A percentile compares a stretch with the other conserved stretches of the same genome.
These are phyloP conservation scores for Cladosporium sp. DNA, from an alignment of 2,329 filamentous ascomycete species.

Conservation along the genomic window DNA sequence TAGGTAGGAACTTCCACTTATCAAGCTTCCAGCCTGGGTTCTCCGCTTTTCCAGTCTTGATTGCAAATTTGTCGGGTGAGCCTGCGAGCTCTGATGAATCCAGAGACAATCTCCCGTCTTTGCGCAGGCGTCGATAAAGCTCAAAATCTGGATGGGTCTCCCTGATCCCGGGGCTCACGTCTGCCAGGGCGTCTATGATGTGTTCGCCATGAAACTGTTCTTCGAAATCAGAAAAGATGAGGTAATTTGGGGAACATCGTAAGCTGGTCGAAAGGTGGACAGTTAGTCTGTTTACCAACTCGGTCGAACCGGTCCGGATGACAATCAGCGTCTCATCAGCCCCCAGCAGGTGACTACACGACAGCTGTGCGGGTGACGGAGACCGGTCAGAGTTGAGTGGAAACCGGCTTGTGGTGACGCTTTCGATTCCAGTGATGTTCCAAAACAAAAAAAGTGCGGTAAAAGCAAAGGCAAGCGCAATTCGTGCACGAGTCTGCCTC, in stretches of 20 bases:
- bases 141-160: constrained; percentile 30
- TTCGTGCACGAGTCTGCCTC: too few relatives aligned
- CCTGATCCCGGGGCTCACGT: constrained; percentile 27
- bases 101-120: constrained; percentile 29
- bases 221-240: constrained; percentile 57
- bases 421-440: too few relatives aligned
- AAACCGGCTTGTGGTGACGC: too few relatives aligned
- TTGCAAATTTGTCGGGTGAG: background rate
- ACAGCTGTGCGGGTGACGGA: too few relatives aligned
- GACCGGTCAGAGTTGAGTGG: too few relatives aligned
- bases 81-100: constrained; percentile 23
- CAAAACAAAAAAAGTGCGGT: too few relatives aligned
- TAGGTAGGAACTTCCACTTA: constrained; percentile 38
- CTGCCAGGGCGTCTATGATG: constrained; percentile 31
- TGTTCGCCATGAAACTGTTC: constrained; percentile 45
- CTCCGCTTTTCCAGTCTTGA: background rate
- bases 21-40: constrained; percentile 25
- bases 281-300: constrained; percentile 52
- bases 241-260: constrained; percentile 51
- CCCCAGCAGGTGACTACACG: constrained; percentile 19
- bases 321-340: constrained; percentile 52
- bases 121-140: constrained; percentile 33
- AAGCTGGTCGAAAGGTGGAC: constrained; percentile 52
- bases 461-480: too few relatives aligned
- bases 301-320: constrained; percentile 56